phyloP scores from a whole-genome alignment of 305 asterid genomes.

The Fraxinus xanthoxyloides region DNA sequence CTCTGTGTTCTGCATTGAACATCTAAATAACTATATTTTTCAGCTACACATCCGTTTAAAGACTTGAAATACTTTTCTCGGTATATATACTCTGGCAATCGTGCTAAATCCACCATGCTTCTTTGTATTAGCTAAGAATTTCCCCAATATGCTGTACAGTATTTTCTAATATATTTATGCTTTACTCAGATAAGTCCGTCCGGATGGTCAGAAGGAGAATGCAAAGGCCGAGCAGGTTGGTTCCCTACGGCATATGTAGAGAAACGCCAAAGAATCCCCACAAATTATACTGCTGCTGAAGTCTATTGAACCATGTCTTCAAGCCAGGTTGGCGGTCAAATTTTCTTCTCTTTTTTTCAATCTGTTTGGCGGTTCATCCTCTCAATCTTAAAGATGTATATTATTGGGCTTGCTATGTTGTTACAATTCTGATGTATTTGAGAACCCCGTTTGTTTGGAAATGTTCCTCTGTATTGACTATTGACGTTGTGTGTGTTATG shows the following conservation, averaged over 20 bases:
- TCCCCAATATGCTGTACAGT: background rate
- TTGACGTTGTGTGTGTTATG: background rate
- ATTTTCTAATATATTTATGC: background rate
- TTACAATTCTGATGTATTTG: background rate
- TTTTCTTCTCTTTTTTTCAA: background rate
- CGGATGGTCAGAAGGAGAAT: constrained; percentile 99
- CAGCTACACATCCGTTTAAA: background rate
- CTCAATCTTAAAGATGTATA: background rate
- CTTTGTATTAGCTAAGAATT: background rate
- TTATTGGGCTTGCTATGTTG: background rate
- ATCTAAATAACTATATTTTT: background rate
- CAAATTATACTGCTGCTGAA: constrained; percentile 56
- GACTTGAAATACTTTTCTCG: background rate
- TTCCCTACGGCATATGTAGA: constrained; percentile 78
- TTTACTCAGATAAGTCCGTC: constrained; percentile 65
- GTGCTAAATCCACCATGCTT: background rate
- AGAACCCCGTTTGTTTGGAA: background rate
- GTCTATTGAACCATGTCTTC: constrained; percentile 38
- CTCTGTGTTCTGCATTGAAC: background rate
- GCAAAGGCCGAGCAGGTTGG: constrained; percentile 94
- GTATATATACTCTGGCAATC: background rate
- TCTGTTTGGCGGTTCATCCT: background rate
- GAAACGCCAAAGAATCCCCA: constrained; percentile 77
- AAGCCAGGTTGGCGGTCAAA: background rate
- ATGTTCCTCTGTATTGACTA: background rate